A percentile compares a stretch with the other conserved stretches of the same genome.
These are phyloP conservation scores for Vachellia collinsii DNA, from an alignment of 306 rosid genomes.

Conservation along the genomic window DNA sequence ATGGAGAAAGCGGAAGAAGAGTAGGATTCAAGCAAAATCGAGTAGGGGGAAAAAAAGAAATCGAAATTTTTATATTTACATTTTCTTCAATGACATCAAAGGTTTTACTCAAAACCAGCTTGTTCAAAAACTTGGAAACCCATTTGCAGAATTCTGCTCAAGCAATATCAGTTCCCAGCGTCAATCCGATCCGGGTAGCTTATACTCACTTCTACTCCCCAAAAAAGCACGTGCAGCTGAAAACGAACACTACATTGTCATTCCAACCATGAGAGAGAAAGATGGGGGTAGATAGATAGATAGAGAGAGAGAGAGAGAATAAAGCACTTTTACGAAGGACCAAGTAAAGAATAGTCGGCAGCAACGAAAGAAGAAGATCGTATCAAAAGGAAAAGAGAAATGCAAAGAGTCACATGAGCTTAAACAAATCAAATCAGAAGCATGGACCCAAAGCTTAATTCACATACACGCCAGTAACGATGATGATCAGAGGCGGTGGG, in stretches of 20 bases:
- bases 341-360: conserved; percentile 70
- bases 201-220: conserved; percentile 13
- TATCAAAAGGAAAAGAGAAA: conserved; percentile 19
- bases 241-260: conserved; percentile 5
- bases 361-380: conserved; percentile 35
- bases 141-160: conserved; percentile 20
- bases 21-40: conserved; percentile 6
- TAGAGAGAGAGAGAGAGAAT: conserved; percentile 35
- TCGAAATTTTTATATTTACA: conserved; percentile 1
- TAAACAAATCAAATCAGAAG: conserved; percentile 13
- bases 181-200: conserved; percentile 30
- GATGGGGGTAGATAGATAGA: neutral
- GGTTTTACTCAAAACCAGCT: neutral
- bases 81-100: conserved; percentile 6
- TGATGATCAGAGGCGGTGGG: conserved; percentile 33
- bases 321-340: conserved; percentile 46
- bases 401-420: conserved; percentile 34
- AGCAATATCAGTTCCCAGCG: conserved; percentile 28
- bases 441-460: conserved; percentile 32
- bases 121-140: neutral
- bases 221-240: conserved; percentile 31
- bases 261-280: neutral
- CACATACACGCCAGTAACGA: conserved; percentile 35
- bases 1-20: conserved; percentile 15
- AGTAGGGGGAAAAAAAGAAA: neutral